phyloP scores from a whole-genome alignment of 371 early-diverging fungal species.

The Actinomortierella ambigua region DNA sequence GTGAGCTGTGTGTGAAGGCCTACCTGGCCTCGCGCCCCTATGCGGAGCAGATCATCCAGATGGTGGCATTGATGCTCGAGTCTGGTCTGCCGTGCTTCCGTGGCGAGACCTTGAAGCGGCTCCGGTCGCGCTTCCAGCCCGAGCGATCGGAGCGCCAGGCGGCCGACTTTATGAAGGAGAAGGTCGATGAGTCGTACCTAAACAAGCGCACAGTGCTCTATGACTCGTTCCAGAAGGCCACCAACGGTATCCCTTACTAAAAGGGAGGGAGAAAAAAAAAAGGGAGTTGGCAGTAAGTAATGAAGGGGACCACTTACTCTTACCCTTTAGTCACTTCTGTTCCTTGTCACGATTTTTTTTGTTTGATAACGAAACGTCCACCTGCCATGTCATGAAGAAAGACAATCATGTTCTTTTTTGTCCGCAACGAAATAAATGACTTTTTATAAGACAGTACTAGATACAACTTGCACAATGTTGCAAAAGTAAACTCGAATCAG shows the following conservation, averaged over 20 bases:
- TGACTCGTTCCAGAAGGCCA: constrained; percentile 89
- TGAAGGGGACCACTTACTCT: too few relatives aligned
- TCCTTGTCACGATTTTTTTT: too few relatives aligned
- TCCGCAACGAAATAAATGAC: too few relatives aligned
- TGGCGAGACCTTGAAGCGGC: constrained; percentile 86
- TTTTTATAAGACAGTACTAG: too few relatives aligned
- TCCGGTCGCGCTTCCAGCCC: constrained; percentile 90
- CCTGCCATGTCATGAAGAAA: too few relatives aligned
- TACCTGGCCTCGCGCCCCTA: constrained; percentile 89
- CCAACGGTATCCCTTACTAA: constrained; percentile 73
- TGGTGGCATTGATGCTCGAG: constrained; percentile 93
- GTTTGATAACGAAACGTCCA: too few relatives aligned
- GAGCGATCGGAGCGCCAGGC: constrained; percentile 92
- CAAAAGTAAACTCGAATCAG: too few relatives aligned
- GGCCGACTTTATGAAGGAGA: constrained; percentile 92
- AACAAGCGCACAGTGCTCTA: constrained; percentile 88
- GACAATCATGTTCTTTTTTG: too few relatives aligned
- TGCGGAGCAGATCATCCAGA: constrained; percentile 90
- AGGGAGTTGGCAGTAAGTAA: too few relatives aligned
- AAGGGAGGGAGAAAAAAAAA: too few relatives aligned
- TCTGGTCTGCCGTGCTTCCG: constrained; percentile 99
- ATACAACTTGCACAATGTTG: too few relatives aligned
- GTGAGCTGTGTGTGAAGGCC: constrained; percentile 90
- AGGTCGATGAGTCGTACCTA: constrained; percentile 90
- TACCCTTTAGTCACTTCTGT: too few relatives aligned